Conservation (phyloP, 306 rosid genomes). For the Trichosanthes cucumerina region DNA sequence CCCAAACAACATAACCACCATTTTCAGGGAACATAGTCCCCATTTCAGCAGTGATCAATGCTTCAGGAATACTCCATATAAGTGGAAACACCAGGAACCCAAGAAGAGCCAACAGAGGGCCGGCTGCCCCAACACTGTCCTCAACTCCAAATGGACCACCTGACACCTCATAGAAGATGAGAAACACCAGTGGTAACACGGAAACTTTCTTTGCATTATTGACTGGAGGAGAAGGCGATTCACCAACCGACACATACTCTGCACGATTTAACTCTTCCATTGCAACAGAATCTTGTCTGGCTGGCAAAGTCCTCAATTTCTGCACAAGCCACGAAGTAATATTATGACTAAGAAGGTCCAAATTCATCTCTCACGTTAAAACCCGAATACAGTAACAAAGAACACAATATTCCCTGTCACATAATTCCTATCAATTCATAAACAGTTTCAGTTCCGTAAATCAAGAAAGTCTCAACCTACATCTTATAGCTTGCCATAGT, state of each 20-base stretch:
- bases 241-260: slow-evolving; percentile 37
- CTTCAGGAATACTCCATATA: slow-evolving; percentile 92
- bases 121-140: slow-evolving; percentile 81
- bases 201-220: slow-evolving; percentile 50
- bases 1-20: slow-evolving; percentile 91
- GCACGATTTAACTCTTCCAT: slow-evolving; percentile 41
- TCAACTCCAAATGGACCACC: slow-evolving; percentile 94
- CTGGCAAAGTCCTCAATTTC: slow-evolving; percentile 37
- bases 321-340: slow-evolving; percentile 23
- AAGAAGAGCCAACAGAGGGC: slow-evolving; percentile 73
- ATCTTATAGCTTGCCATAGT: neutral
- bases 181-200: slow-evolving; percentile 69
- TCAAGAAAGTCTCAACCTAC: neutral
- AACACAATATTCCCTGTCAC: neutral
- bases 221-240: slow-evolving; percentile 27
- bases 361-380: neutral
- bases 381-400: neutral
- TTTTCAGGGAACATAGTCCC: slow-evolving; percentile 96
- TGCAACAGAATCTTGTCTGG: slow-evolving; percentile 29
- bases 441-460: neutral
- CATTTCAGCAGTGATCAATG: slow-evolving; percentile 86
- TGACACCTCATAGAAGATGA: slow-evolving; percentile 92
- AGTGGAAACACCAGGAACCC: slow-evolving; percentile 79
- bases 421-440: neutral
- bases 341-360: neutral